Evolutionary conservation across 495 filamentous ascomycete genomes (phyloP).

Genomic region (Penicillium parvum): DNA sequence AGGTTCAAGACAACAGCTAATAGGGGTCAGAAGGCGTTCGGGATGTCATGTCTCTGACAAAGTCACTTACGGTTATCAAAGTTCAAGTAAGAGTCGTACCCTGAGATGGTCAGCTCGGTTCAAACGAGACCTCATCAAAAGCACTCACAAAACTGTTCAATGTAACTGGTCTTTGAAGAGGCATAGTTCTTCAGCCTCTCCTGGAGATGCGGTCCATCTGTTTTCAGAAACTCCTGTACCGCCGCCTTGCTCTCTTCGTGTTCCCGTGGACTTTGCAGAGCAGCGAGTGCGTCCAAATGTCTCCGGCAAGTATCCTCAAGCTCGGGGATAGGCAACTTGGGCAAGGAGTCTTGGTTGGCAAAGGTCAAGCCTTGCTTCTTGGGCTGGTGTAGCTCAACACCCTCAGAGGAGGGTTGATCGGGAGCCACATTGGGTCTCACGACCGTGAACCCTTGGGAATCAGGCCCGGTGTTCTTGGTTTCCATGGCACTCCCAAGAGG

Average conservation of each 20-base stretch:
- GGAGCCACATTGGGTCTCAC: constrained; percentile 20
- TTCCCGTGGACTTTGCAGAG: constrained; percentile 75
- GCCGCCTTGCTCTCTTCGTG: constrained; percentile 78
- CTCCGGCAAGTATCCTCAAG: constrained; percentile 73
- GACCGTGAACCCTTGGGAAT: constrained; percentile 28
- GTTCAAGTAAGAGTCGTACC: constrained; percentile 98
- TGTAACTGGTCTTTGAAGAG: constrained; percentile 89
- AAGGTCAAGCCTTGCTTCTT: constrained; percentile 63
- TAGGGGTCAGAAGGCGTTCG: constrained; percentile 8
- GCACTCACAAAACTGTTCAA: constrained; percentile 94
- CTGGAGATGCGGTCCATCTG: constrained; percentile 81
- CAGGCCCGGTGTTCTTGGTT: constrained; percentile 32
- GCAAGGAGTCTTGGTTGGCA: constrained; percentile 80
- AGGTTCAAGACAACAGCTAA: constrained; percentile 87
- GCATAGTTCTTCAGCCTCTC: constrained; percentile 91
- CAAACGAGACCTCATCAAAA: no score
- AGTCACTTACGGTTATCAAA: constrained; percentile 78
- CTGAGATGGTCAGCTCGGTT: no score
- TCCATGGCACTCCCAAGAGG: constrained; percentile 51
- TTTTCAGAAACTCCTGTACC: constrained; percentile 77
- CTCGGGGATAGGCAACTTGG: constrained; percentile 93
- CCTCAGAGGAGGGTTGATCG: constrained; percentile 8
- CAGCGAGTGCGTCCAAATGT: constrained; percentile 76
- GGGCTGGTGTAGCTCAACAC: constrained; percentile 13
- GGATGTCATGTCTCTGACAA: not conserved